Evolutionary conservation across 306 rosid species (phyloP).

Genomic region (Cucurbita maxima): DNA sequence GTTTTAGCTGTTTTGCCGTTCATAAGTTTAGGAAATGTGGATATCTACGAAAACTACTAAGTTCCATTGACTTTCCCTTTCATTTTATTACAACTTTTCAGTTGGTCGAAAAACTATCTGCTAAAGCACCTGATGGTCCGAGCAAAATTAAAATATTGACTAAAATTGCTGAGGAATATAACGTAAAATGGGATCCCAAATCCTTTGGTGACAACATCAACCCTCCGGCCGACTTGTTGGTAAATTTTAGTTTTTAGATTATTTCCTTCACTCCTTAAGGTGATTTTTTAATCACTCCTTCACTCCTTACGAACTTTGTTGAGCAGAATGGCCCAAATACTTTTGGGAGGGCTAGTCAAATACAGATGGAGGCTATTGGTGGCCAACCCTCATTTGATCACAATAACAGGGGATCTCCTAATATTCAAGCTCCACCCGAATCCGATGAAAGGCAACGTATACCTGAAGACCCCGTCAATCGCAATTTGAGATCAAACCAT

Average conservation of each 20-base stretch:
- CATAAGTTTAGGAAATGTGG: background rate
- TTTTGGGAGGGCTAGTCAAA: conserved; percentile 28
- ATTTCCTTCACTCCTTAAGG: conserved; percentile 10
- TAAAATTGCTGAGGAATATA: conserved; percentile 82
- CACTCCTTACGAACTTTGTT: background rate
- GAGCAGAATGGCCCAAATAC: conserved; percentile 59
- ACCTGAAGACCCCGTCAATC: conserved; percentile 18
- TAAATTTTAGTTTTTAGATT: conserved; percentile 17
- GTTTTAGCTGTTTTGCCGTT: conserved; percentile 7
- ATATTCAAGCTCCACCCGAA: conserved; percentile 24
- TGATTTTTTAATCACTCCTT: background rate
- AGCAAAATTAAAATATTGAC: conserved; percentile 57
- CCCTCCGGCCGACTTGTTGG: conserved; percentile 52
- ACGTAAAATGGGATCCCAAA: conserved; percentile 79
- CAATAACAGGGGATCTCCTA: conserved; percentile 30
- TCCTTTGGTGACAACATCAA: conserved; percentile 46
- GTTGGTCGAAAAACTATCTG: conserved; percentile 89
- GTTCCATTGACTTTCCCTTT: conserved; percentile 8
- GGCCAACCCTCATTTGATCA: conserved; percentile 30
- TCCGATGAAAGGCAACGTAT: conserved; percentile 19
- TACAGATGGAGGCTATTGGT: conserved; percentile 35
- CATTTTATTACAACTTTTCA: conserved; percentile 22
- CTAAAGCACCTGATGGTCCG: conserved; percentile 87
- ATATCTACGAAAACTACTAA: conserved; percentile 5
- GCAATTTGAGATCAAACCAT: conserved; percentile 17